These are phyloP conservation scores for Trametes villosa DNA, from an alignment of 768 basidiomycete genomes.

Conservation along the genomic window DNA sequence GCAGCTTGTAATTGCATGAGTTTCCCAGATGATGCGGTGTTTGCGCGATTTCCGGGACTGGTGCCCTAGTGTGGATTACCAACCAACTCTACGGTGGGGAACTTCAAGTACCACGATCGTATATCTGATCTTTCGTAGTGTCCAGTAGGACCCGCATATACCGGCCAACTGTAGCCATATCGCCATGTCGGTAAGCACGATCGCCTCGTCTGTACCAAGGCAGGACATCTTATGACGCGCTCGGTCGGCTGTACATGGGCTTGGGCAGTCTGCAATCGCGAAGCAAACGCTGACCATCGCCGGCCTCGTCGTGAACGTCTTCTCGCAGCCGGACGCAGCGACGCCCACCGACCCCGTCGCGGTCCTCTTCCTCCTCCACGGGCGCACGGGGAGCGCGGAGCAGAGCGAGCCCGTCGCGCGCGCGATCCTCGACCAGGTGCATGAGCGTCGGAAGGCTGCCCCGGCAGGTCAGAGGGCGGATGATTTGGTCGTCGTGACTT, in stretches of 20 bases:
- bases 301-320: constrained; percentile 34
- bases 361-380: constrained; percentile 52
- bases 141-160: too few species aligned
- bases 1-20: constrained; percentile 21
- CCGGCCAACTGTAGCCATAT: too few species aligned
- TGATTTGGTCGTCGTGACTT: constrained; percentile 51
- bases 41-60: background rate
- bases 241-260: too few species aligned
- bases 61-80: background rate
- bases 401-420: constrained; percentile 39
- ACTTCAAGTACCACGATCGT: too few species aligned
- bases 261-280: constrained; percentile 3
- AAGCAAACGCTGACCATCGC: constrained; percentile 31
- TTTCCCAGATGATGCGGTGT: background rate
- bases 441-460: constrained; percentile 38
- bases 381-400: constrained; percentile 41
- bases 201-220: too few species aligned
- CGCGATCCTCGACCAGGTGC: constrained; percentile 36
- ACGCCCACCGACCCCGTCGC: constrained; percentile 28
- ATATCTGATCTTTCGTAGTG: too few species aligned
- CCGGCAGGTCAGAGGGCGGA: constrained; percentile 30
- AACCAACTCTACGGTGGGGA: too few species aligned
- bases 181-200: constrained; percentile 8
- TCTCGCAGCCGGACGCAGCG: constrained; percentile 33
- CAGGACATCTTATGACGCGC: too few species aligned